A percentile compares a stretch with the other conserved stretches of the same genome.
phyloP scores from a whole-genome alignment of 2,329 filamentous ascomycete genomes.

The Exophiala lecanii-corni region DNA sequence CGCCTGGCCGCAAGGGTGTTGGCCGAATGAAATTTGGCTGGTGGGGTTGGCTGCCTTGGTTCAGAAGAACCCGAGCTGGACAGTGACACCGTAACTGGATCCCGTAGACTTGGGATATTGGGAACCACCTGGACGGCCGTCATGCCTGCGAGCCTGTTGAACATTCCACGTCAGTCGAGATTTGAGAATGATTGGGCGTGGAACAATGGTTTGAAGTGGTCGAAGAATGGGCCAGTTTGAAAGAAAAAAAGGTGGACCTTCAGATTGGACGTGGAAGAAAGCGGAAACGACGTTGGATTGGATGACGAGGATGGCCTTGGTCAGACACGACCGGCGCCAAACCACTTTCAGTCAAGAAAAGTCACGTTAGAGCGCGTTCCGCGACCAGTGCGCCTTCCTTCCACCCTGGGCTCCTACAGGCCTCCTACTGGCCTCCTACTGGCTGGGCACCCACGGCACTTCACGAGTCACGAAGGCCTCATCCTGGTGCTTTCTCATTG shows the following conservation, averaged over 20 bases:
- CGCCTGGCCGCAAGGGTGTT: no score
- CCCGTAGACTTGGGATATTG: no score
- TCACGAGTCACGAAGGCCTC: no score
- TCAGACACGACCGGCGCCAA: neutral
- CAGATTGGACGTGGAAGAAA: neutral
- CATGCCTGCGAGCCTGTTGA: conserved; percentile 2
- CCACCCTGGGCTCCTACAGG: no score
- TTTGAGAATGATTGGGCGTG: conserved; percentile 15
- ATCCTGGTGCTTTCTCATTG: no score
- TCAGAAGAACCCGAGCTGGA: no score
- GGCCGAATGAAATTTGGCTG: no score
- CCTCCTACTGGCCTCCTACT: no score
- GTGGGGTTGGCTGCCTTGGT: no score
- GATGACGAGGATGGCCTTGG: neutral
- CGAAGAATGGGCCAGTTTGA: conserved; percentile 2
- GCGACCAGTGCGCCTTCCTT: neutral
- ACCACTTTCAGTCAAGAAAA: neutral
- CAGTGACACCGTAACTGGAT: no score
- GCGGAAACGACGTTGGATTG: neutral
- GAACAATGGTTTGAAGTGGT: neutral
- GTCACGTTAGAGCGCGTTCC: neutral
- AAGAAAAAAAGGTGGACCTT: neutral
- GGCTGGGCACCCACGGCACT: no score
- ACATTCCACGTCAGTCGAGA: conserved; percentile 9
- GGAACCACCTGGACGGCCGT: no score